A percentile compares a stretch with the other conserved stretches of the same genome.
Evolutionary conservation across 495 filamentous ascomycete species (phyloP).

Genomic region (Neurospora sp.): DNA sequence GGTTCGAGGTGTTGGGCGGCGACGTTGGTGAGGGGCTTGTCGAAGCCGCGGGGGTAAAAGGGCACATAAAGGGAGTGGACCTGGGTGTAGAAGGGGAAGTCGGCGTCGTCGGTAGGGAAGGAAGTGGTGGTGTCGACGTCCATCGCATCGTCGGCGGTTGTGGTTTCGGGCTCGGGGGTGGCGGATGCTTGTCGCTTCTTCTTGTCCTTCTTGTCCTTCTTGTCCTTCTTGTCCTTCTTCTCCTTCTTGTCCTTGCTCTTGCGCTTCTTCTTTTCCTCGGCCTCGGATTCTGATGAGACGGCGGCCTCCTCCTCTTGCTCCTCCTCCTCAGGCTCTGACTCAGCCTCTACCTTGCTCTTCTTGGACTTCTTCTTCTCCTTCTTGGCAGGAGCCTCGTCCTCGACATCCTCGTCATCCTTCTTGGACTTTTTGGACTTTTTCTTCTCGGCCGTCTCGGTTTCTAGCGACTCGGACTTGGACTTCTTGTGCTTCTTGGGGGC

Average conservation of each 20-base stretch:
- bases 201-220: constrained; percentile 10
- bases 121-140: constrained; percentile 11
- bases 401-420: background rate
- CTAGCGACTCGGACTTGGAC: constrained; percentile 6
- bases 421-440: constrained; percentile 7
- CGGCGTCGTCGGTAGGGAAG: constrained; percentile 2
- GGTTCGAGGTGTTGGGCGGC: constrained; percentile 35
- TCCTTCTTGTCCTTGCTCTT: constrained; percentile 14
- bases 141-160: constrained; percentile 9
- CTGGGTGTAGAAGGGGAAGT: constrained; percentile 39
- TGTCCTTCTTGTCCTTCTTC: constrained; percentile 3
- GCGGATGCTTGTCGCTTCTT: constrained; percentile 5
- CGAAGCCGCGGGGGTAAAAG: constrained; percentile 35
- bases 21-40: constrained; percentile 32
- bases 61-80: constrained; percentile 38
- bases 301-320: constrained; percentile 4
- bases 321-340: background rate
- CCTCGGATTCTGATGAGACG: background rate
- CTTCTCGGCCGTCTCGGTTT: background rate
- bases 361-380: constrained; percentile 20
- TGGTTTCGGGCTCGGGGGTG: constrained; percentile 6
- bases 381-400: background rate
- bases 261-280: constrained; percentile 13
- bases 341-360: constrained; percentile 7
- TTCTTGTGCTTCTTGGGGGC: constrained; percentile 17